Percentiles rank a stretch among this genome's conserved stretches.
These are phyloP conservation scores for Articulospora tetracladia DNA, from an alignment of 495 filamentous ascomycete species.

Conservation along the genomic window DNA sequence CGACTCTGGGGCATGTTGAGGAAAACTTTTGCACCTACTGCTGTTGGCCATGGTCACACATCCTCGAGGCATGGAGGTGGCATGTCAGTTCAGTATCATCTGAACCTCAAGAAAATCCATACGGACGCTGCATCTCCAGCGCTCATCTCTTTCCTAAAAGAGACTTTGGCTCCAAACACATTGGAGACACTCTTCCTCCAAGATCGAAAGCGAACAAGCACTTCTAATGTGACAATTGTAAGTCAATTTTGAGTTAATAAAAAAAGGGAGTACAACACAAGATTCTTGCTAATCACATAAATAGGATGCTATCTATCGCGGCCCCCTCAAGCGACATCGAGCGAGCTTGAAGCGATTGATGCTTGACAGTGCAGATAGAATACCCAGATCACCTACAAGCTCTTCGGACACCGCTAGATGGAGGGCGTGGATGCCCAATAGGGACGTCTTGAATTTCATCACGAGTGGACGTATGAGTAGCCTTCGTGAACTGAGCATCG, in stretches of 20 bases:
- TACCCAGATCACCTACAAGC: conserved; percentile 28
- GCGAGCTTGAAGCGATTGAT: conserved; percentile 72
- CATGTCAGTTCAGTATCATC: conserved; percentile 52
- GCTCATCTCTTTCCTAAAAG: conserved; percentile 79
- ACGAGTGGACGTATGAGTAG: conserved; percentile 78
- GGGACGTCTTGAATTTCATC: conserved; percentile 72
- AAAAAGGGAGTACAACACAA: neutral
- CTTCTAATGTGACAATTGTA: conserved; percentile 54
- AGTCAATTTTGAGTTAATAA: conserved; percentile 3
- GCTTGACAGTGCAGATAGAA: conserved; percentile 65
- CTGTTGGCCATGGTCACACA: conserved; percentile 16
- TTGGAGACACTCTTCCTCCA: conserved; percentile 84
- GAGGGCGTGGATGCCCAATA: conserved; percentile 73
- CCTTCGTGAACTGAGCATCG: conserved; percentile 71
- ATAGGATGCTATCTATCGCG: conserved; percentile 66
- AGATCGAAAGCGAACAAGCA: conserved; percentile 54
- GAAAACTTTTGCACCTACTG: conserved; percentile 62
- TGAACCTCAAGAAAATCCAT: conserved; percentile 77
- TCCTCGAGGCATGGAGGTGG: conserved; percentile 22
- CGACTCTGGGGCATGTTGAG: conserved; percentile 78
- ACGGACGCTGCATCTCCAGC: conserved; percentile 75
- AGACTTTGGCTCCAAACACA: conserved; percentile 79
- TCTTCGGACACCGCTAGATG: conserved; percentile 44
- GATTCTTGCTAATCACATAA: neutral
- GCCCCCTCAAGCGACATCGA: conserved; percentile 68